Evolutionary conservation across 2,329 filamentous ascomycete genomes (phyloP).

Genomic region (Rugonectria rugulosa): DNA sequence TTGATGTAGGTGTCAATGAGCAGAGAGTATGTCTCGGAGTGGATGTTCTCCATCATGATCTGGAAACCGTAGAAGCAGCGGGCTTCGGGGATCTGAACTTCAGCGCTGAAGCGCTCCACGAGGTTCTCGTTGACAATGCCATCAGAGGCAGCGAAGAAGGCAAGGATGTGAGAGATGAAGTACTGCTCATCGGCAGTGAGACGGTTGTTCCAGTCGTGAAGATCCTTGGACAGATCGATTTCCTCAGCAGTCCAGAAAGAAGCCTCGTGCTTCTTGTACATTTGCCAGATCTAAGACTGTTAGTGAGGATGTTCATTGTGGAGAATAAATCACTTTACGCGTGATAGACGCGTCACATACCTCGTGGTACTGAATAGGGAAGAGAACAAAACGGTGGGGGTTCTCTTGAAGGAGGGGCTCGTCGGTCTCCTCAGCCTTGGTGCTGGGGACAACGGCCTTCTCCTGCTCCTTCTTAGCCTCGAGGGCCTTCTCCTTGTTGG

Average conservation of each 20-base stretch:
- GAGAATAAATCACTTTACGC: conserved; percentile 68
- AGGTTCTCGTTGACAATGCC: conserved; percentile 99
- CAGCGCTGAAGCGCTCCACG: conserved; percentile 94
- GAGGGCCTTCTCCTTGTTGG: conserved; percentile 66
- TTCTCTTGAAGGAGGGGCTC: conserved; percentile 97
- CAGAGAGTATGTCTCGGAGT: conserved; percentile 99
- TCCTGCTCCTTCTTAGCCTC: conserved; percentile 48
- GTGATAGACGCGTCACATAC: conserved; percentile 72
- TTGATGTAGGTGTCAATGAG: conserved; percentile 99
- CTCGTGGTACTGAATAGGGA: conserved; percentile 99
- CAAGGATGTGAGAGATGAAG: conserved; percentile 98
- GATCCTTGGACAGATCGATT: conserved; percentile 98
- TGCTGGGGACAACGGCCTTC: conserved; percentile 53
- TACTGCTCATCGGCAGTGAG: conserved; percentile 96
- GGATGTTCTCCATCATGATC: conserved; percentile 99
- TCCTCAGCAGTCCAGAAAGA: conserved; percentile 99
- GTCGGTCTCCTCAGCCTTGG: conserved; percentile 75
- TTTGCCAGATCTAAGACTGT: conserved; percentile 89
- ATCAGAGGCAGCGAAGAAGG: conserved; percentile 98
- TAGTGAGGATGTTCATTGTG: conserved; percentile 43
- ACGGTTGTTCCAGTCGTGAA: conserved; percentile 99
- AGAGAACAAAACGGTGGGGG: conserved; percentile 93
- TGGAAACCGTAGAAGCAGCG: conserved; percentile 99
- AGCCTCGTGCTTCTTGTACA: conserved; percentile 99
- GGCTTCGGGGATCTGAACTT: conserved; percentile 97